Evolutionary conservation across 148 eudicot genomes (phyloP).

Genomic region (Chenopodium suecicum): DNA sequence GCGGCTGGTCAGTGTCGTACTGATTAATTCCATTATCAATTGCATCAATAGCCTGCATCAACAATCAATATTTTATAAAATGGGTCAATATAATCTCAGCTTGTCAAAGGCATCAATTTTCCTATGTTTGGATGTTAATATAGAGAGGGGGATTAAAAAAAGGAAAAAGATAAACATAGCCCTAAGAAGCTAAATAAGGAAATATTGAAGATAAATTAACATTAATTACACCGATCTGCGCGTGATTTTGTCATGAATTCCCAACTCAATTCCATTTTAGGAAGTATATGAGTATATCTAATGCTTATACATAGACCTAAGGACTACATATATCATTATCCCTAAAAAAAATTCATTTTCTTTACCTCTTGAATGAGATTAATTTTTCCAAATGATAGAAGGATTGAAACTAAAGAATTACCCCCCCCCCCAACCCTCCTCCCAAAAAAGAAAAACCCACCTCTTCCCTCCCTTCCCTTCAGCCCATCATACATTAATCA

Average conservation of each 20-base stretch:
- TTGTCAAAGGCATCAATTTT: no score
- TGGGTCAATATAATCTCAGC: not conserved
- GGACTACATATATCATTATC: no score
- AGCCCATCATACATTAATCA: no score
- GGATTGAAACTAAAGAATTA: no score
- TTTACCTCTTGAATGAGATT: not conserved
- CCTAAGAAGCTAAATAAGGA: no score
- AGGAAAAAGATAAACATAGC: no score
- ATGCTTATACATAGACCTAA: no score
- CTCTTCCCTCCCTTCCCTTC: not conserved
- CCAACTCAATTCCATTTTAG: no score
- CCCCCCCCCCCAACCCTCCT: not conserved
- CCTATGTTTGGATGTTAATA: not conserved
- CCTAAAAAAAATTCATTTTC: not conserved
- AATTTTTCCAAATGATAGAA: not conserved
- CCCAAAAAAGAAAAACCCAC: not conserved
- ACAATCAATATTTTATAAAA: conserved; percentile 4
- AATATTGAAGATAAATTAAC: no score
- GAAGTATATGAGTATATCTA: no score
- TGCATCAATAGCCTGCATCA: conserved; percentile 84
- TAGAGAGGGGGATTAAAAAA: not conserved
- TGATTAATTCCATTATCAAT: conserved; percentile 84
- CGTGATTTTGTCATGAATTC: no score
- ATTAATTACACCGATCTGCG: no score
- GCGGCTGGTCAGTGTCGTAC: conserved; percentile 71